Conservation (phyloP, 106 monocot species). For the Vanilla planifolia region DNA sequence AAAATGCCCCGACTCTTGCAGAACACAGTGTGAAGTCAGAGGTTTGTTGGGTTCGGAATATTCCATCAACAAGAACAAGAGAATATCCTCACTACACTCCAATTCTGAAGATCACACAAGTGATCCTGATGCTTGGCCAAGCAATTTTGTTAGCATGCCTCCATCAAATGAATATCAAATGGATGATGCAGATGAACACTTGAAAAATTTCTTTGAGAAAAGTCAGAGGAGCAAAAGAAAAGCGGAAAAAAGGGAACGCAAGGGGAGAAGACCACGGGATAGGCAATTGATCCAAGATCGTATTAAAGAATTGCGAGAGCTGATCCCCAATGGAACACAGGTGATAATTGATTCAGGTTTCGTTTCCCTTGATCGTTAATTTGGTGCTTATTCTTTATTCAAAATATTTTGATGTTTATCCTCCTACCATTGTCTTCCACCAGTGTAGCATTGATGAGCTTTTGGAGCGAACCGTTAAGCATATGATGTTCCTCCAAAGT, state of each 20-base stretch:
- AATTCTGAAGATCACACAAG: slow-evolving; percentile 6
- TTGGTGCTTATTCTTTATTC: background rate
- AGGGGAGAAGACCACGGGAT: slow-evolving; percentile 67
- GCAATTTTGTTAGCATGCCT: slow-evolving; percentile 11
- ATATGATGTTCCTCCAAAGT: slow-evolving; percentile 71
- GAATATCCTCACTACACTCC: slow-evolving; percentile 3
- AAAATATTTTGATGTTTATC: background rate
- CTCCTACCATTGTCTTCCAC: slow-evolving; percentile 1
- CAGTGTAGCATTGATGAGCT: slow-evolving; percentile 90
- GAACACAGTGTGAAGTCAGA: slow-evolving; percentile 28
- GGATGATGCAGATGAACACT: background rate
- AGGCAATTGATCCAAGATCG: slow-evolving; percentile 90
- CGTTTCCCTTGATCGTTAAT: too few relatives aligned
- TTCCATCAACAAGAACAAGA: slow-evolving; percentile 1
- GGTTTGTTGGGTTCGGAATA: slow-evolving; percentile 11
- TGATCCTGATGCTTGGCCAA: slow-evolving; percentile 6
- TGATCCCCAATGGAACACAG: slow-evolving; percentile 75
- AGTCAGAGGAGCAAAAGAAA: slow-evolving; percentile 18
- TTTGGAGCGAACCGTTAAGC: slow-evolving; percentile 68
- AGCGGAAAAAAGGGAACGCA: slow-evolving; percentile 9
- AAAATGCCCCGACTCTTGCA: slow-evolving; percentile 20
- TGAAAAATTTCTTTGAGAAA: slow-evolving; percentile 4
- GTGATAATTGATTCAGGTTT: slow-evolving; percentile 21
- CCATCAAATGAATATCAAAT: slow-evolving; percentile 14
- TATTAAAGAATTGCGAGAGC: slow-evolving; percentile 69